Conservation (phyloP, 805 yeast species). For the Zygotorulaspora chibaensis region DNA sequence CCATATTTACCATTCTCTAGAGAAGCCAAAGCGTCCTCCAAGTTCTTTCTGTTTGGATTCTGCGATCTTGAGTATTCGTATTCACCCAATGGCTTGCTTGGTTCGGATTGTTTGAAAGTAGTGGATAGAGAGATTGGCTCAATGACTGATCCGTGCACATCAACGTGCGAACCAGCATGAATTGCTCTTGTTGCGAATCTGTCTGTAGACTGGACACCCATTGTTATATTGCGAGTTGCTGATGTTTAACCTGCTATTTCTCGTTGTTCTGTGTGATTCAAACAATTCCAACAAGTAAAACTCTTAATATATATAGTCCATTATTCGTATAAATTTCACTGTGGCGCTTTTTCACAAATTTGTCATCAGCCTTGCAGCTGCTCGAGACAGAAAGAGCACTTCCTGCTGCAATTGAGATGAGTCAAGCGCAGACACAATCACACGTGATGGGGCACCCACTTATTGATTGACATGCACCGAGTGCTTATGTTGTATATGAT, state of each 20-base stretch:
- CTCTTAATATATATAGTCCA: not conserved
- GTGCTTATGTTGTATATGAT: not conserved
- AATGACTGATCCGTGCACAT: conserved; percentile 79
- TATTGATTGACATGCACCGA: not conserved
- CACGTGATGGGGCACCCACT: conserved; percentile 6
- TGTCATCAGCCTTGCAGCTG: not conserved
- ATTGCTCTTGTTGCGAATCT: conserved; percentile 76
- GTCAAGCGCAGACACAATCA: not conserved
- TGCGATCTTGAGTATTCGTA: conserved; percentile 83
- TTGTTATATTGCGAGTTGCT: conserved; percentile 4
- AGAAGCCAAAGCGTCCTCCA: conserved; percentile 74
- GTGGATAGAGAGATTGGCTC: conserved; percentile 80
- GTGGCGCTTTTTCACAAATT: conserved; percentile 4
- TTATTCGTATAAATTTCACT: not conserved
- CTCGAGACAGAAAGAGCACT: not conserved
- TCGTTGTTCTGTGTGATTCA: not conserved
- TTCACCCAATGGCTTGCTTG: conserved; percentile 70
- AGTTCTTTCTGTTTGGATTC: conserved; percentile 81
- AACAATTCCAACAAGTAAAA: no score
- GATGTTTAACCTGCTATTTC: not conserved
- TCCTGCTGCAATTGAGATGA: no score
- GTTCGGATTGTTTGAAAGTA: conserved; percentile 76
- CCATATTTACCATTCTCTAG: conserved; percentile 73
- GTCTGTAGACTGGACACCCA: conserved; percentile 31
- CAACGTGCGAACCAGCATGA: conserved; percentile 77